Base-by-base conservation (phyloP, 495 filamentous ascomycete genomes). In the Xylaria flabelliformis region DNA sequence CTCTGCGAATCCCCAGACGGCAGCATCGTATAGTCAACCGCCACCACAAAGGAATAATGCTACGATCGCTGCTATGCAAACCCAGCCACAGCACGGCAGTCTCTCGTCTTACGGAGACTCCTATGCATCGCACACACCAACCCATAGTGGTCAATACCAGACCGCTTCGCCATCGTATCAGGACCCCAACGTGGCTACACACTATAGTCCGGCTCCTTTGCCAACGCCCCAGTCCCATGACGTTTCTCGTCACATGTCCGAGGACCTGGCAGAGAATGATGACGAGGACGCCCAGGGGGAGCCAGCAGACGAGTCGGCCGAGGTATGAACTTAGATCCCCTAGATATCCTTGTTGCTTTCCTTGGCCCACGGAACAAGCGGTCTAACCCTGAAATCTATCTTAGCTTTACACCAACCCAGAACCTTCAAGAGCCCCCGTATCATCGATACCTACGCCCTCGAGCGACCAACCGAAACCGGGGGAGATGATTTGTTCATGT, bases 61-160 rank as follows among this genome's bases (percentile, higher is more conserved):
- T 24, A 79, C 81, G 0, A 76, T 80, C 0, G 73, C 78, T 24
- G 79, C 81, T 0, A 70, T 85, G 44, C 73, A 78, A 42, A 77
- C 80, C 48, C 85, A 85, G 72, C 78, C 68, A 48, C 74, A 74
- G 48, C 74, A 74, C 55, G 26, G 64, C 26, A 51, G 55, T 36
- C 64, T 78, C 12, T 72, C 77, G 12, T 72, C 77, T 2, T 79
- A 78, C 39, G 73, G 71, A 17, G 77, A 79, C 24, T 63, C 77
- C 8, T 79, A 79, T 50, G 62, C 73, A 44, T 61, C 77, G 17
- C 77, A 79, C 34, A 72, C 76, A 24, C 62, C 74, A 0, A 69
- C 76, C 17, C 77, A 79, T 19, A 64, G 70, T 58, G 29, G 74
- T 6, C 67, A 75, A 26, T 79, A 74, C 55, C 77, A 78, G 48